phyloP scores from a whole-genome alignment of 345 rosid species.

The Citrus glauca region DNA sequence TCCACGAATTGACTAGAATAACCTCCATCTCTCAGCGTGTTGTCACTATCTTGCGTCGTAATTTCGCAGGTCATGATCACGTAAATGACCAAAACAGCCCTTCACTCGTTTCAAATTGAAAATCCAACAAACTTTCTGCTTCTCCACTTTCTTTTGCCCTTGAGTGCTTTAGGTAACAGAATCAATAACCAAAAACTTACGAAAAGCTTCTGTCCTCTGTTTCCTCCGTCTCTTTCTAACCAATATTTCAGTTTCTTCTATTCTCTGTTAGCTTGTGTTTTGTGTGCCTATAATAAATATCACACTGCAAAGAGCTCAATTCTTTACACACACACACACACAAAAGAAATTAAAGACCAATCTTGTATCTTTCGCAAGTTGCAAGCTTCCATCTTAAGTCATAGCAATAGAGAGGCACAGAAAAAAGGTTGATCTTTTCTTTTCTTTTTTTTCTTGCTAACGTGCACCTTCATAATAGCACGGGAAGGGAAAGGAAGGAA shows the following conservation, averaged over 20 bases:
- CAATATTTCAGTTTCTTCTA: not conserved
- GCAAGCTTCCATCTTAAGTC: not conserved
- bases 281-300: not conserved
- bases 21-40: constrained; percentile 7
- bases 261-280: not conserved
- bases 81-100: not conserved
- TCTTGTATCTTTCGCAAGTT: not conserved
- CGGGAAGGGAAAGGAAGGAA: not conserved
- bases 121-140: not conserved
- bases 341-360: not conserved
- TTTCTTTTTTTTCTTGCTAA: not conserved
- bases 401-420: not conserved
- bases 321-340: not conserved
- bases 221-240: too few relatives aligned
- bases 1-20: not conserved
- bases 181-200: not conserved
- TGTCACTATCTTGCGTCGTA: constrained; percentile 27
- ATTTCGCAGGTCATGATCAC: constrained; percentile 20
- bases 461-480: constrained; percentile 22
- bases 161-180: not conserved
- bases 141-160: not conserved
- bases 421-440: not conserved
- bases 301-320: not conserved
- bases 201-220: not conserved
- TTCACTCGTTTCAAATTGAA: not conserved